Base-by-base conservation (phyloP, 371 early-diverging fungal genomes). In the Mortierella sp. region DNA sequence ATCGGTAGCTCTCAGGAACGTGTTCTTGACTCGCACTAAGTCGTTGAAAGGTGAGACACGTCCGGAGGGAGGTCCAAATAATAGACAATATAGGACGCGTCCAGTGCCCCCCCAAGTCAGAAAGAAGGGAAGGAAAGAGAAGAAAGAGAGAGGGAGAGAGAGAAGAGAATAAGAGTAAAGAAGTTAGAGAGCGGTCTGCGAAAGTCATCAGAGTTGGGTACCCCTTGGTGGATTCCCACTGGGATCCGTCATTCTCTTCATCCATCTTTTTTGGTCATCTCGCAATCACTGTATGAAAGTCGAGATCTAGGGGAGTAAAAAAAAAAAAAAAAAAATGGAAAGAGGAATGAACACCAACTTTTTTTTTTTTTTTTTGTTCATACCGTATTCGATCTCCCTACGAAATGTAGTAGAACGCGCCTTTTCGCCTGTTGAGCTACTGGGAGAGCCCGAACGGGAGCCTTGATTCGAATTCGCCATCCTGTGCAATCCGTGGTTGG, bases 321-420 rank as follows among this genome's bases (percentile, higher is more conserved):
- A 53, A 53, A 55, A 6, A 9, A 15, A 18, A 28, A 55, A 55
- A 9, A 23, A 14, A 9, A 9, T 55, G 16, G 15, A n/a, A 28
- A 26, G 55, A 25, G 18, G 15, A 16, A 26, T 55, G 16, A 26
- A 37, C 37, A 37, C 9, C 37, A 3, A 37, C 37, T 37, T 37
- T 37, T 37, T 37, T 37, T 37, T 37, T 37, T 37, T 37, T 37
- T 37, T 37, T 37, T 37, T 37, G n/a, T 37, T 29, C 47, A 18
- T 71, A 75, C 68, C 37, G 37, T 76, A 76, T 53, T 76, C 76
- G 57, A 71, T 71, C 64, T 76, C 76, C 28, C 71, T 76, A 52
- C 76, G 76, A 56, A 76, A 76, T 57, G 67, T 62, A 19, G 76
- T 76, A 68, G 72, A 76, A 30, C 76, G 76, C n/a, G 76, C 57